Evolutionary conservation across 495 filamentous ascomycete genomes (phyloP).

Genomic region (Aspergillus bertholletiae): DNA sequence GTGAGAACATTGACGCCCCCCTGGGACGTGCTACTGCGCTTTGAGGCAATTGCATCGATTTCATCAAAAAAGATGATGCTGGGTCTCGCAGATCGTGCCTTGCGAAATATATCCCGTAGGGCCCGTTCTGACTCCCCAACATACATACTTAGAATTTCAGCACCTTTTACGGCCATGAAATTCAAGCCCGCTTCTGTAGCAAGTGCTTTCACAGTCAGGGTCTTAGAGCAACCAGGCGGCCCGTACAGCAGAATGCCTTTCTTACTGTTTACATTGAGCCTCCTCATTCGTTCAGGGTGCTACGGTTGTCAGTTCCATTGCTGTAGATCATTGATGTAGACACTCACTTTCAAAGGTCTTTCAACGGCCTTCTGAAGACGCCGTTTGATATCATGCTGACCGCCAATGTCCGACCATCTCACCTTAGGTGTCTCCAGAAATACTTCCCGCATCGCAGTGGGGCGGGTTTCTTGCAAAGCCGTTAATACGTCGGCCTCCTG

Average conservation of each 20-base stretch:
- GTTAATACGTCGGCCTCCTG: conserved; percentile 49
- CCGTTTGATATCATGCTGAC: conserved; percentile 76
- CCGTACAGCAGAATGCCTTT: conserved; percentile 91
- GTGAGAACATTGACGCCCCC: conserved; percentile 78
- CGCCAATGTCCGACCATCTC: conserved; percentile 86
- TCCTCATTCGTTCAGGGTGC: conserved; percentile 56
- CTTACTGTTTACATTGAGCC: conserved; percentile 60
- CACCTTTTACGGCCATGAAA: conserved; percentile 95
- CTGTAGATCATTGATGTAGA: background rate
- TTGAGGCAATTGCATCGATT: conserved; percentile 88
- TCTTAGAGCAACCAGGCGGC: conserved; percentile 95
- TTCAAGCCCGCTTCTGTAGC: conserved; percentile 90
- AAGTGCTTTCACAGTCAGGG: conserved; percentile 86
- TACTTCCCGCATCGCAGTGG: conserved; percentile 87
- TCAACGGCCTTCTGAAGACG: conserved; percentile 61
- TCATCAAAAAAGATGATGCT: conserved; percentile 99
- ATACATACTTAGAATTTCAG: conserved; percentile 95
- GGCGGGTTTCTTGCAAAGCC: conserved; percentile 58
- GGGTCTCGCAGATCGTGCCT: conserved; percentile 79
- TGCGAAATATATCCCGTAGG: conserved; percentile 82
- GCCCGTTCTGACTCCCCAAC: conserved; percentile 93
- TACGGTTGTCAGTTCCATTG: conserved; percentile 20
- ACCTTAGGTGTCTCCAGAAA: conserved; percentile 85
- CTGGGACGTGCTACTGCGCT: conserved; percentile 52
- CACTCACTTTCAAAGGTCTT: conserved; percentile 60